Percentiles rank a stretch among this genome's conserved stretches.
phyloP scores from a whole-genome alignment of 1,284 basidiomycete genomes.

The Melampsora larici-populina region DNA sequence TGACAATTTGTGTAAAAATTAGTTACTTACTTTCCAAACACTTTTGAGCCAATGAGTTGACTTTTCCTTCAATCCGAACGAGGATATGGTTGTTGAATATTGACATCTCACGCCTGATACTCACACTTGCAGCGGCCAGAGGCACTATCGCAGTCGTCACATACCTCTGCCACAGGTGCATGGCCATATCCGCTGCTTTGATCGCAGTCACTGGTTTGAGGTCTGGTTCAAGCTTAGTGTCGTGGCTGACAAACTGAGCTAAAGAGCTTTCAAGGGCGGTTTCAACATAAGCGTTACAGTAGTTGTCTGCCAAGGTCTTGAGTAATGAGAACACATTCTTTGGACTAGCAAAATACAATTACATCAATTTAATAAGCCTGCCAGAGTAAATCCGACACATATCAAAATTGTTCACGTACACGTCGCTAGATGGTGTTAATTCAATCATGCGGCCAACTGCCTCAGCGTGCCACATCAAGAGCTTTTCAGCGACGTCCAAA shows the following conservation, averaged over 20 bases:
- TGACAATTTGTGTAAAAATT: neutral
- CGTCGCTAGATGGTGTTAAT: constrained; percentile 71
- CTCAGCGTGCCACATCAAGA: constrained; percentile 94
- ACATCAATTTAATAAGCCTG: neutral
- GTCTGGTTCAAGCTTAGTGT: constrained; percentile 74
- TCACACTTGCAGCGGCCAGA: constrained; percentile 77
- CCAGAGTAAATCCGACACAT: neutral
- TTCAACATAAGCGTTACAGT: constrained; percentile 82
- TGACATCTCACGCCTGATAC: constrained; percentile 85
- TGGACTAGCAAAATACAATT: constrained; percentile 60
- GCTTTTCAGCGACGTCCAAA: constrained; percentile 74
- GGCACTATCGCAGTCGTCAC: constrained; percentile 85
- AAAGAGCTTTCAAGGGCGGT: constrained; percentile 84
- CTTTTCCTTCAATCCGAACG: constrained; percentile 78
- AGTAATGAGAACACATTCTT: constrained; percentile 85
- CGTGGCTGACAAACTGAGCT: constrained; percentile 67
- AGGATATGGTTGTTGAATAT: constrained; percentile 88
- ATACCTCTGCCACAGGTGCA: constrained; percentile 96
- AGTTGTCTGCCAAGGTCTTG: constrained; percentile 80
- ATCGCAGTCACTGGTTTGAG: constrained; percentile 69
- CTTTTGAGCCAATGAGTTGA: constrained; percentile 78
- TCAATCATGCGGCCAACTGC: constrained; percentile 87
- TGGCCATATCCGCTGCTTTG: constrained; percentile 77
- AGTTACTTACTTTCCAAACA: constrained; percentile 69
- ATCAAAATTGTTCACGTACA: constrained; percentile 61